Conservation (phyloP, 371 early-diverging fungal species). For the Actinomortierella wolfii region DNA sequence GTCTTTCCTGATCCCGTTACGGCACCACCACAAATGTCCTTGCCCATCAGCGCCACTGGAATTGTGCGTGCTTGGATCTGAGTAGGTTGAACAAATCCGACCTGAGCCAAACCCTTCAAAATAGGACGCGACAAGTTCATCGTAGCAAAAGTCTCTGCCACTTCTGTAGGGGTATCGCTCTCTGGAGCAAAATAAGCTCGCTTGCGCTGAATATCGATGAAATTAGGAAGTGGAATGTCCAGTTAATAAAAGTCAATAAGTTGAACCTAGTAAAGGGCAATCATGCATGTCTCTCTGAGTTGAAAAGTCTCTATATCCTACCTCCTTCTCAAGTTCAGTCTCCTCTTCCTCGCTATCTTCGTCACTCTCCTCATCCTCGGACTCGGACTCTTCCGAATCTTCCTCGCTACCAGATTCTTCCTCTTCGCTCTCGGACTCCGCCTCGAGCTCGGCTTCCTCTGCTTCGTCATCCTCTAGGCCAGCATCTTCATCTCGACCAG, state of each 20-base stretch:
- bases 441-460: slow-evolving; percentile 46
- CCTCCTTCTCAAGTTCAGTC: slow-evolving; percentile 52
- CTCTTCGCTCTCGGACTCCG: slow-evolving; percentile 45
- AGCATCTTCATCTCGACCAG: slow-evolving; percentile 53
- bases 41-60: slow-evolving; percentile 96
- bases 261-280: no score
- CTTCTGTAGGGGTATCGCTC: slow-evolving; percentile 52
- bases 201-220: slow-evolving; percentile 55
- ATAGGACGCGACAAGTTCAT: slow-evolving; percentile 96
- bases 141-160: slow-evolving; percentile 76
- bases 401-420: slow-evolving; percentile 44
- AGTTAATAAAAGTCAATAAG: no score
- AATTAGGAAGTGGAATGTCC: slow-evolving; percentile 4
- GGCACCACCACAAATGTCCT: slow-evolving; percentile 99
- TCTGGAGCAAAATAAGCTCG: slow-evolving; percentile 78
- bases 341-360: slow-evolving; percentile 51
- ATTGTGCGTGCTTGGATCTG: slow-evolving; percentile 97
- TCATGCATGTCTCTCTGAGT: neutral
- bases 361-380: slow-evolving; percentile 29
- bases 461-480: slow-evolving; percentile 51
- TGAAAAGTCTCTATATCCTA: slow-evolving; percentile 2
- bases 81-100: slow-evolving; percentile 95
- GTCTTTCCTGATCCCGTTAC: slow-evolving; percentile 99
- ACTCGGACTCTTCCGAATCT: slow-evolving; percentile 34
- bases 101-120: slow-evolving; percentile 86